phyloP scores from a whole-genome alignment of 441 rosid genomes.

The Geranium incanum region DNA sequence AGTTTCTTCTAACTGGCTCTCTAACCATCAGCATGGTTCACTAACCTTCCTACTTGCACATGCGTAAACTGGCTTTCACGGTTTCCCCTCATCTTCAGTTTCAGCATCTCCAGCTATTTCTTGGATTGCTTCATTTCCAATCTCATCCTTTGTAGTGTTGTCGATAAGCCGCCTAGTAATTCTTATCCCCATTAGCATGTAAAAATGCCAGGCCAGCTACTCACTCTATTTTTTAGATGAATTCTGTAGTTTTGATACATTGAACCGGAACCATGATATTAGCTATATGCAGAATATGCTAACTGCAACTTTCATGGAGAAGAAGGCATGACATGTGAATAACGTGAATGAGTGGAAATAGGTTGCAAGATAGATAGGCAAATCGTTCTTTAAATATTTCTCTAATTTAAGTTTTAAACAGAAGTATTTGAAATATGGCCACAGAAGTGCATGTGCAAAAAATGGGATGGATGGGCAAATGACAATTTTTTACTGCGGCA shows the following conservation, averaged over 20 bases:
- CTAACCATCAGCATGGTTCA: background rate
- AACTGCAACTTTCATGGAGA: background rate
- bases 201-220: background rate
- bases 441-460: constrained; percentile 24
- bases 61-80: background rate
- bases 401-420: constrained; percentile 18
- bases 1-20: background rate
- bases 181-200: background rate
- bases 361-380: constrained; percentile 1
- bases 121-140: background rate
- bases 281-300: background rate
- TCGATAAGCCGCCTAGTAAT: background rate
- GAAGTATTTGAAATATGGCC: constrained; percentile 17
- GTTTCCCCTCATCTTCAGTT: background rate
- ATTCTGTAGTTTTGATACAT: background rate
- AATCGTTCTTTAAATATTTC: background rate
- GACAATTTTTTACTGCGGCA: constrained; percentile 42
- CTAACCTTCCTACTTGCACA: background rate
- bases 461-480: constrained; percentile 32
- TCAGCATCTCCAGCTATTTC: background rate
- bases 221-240: background rate
- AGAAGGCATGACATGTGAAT: background rate
- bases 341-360: background rate
- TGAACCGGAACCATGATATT: background rate
- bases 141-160: background rate